phyloP scores from a whole-genome alignment of 1,139 yeast species.

The Blastobotrys petasosporus region DNA sequence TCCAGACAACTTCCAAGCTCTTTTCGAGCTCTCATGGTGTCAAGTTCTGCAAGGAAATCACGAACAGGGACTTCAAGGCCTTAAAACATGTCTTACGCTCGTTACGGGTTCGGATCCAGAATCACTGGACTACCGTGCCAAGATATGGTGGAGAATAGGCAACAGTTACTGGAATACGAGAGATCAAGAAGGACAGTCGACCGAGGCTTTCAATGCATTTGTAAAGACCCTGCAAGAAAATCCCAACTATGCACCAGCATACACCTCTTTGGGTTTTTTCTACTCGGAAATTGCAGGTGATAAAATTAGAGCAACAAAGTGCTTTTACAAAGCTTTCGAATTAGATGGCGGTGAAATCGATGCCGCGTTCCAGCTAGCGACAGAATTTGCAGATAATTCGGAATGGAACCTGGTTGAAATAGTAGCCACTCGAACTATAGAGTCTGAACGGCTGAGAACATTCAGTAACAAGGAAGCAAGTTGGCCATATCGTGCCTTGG shows the following conservation, averaged over 20 bases:
- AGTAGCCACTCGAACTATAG: conserved; percentile 51
- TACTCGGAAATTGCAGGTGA: conserved; percentile 58
- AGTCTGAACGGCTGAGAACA: conserved; percentile 51
- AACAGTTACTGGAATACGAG: conserved; percentile 43
- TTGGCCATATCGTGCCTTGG: conserved; percentile 90
- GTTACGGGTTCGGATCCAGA: conserved; percentile 48
- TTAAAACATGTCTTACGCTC: conserved; percentile 41
- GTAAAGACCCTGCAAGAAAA: conserved; percentile 59
- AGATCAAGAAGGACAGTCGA: conserved; percentile 23
- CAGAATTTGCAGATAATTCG: conserved; percentile 53
- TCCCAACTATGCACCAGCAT: conserved; percentile 66
- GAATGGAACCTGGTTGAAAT: conserved; percentile 88
- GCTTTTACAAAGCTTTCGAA: conserved; percentile 87
- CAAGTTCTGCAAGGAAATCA: conserved; percentile 48
- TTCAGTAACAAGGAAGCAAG: conserved; percentile 29
- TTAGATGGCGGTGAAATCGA: conserved; percentile 67
- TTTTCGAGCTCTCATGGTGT: conserved; percentile 78
- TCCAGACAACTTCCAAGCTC: conserved; percentile 56
- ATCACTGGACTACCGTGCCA: conserved; percentile 53
- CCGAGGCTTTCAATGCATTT: conserved; percentile 47
- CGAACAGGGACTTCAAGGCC: conserved; percentile 49
- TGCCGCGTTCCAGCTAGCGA: conserved; percentile 70
- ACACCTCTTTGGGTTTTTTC: conserved; percentile 69
- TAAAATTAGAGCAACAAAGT: conserved; percentile 65
- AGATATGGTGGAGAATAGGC: conserved; percentile 67